phyloP scores from a whole-genome alignment of 2,329 filamentous ascomycete genomes.

The Graphiopsis chlorocephala region DNA sequence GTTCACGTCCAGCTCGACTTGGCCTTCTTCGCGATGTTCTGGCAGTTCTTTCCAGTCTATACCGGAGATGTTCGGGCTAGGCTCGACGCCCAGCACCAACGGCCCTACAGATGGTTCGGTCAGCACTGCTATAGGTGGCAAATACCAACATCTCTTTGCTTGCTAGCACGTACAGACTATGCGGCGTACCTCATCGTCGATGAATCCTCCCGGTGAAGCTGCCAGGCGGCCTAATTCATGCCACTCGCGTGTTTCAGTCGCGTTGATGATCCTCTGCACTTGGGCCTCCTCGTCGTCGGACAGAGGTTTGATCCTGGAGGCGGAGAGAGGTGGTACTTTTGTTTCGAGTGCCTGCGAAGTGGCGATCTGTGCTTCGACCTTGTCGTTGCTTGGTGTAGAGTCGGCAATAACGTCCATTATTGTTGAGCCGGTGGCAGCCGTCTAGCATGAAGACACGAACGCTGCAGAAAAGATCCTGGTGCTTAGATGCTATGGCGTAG shows the following conservation, averaged over 20 bases:
- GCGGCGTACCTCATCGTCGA: constrained; percentile 59
- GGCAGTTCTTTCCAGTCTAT: constrained; percentile 61
- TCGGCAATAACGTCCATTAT: background rate
- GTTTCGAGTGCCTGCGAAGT: background rate
- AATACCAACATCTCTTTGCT: background rate
- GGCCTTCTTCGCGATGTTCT: constrained; percentile 81
- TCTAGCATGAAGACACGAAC: background rate
- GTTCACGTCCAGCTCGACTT: constrained; percentile 89
- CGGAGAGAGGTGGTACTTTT: constrained; percentile 21
- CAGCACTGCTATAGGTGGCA: constrained; percentile 13
- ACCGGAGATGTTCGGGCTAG: constrained; percentile 14
- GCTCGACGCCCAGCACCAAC: constrained; percentile 47
- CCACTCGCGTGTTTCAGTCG: constrained; percentile 42
- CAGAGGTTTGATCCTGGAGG: constrained; percentile 23
- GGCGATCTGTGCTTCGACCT: background rate
- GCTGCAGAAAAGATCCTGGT: background rate
- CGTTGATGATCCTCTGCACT: constrained; percentile 37
- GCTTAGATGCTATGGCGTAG: background rate
- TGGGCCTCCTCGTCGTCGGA: constrained; percentile 26
- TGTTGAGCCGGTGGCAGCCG: background rate
- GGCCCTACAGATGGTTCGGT: constrained; percentile 54
- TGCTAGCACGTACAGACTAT: constrained; percentile 65
- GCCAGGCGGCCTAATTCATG: constrained; percentile 42
- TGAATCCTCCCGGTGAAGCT: constrained; percentile 43
- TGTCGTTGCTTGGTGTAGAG: background rate